phyloP scores from a whole-genome alignment of 345 rosid species.

The Psidium guajava region DNA sequence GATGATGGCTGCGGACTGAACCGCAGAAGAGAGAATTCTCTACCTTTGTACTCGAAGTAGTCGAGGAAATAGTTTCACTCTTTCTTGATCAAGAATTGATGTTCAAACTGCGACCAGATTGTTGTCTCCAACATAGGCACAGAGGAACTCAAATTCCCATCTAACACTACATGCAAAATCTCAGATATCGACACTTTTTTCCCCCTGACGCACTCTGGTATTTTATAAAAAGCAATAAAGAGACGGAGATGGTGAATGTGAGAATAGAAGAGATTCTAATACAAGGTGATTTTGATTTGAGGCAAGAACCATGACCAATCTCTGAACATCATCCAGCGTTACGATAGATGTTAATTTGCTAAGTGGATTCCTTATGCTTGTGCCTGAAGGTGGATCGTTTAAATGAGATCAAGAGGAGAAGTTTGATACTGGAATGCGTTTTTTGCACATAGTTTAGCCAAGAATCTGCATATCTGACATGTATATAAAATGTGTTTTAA shows the following conservation, averaged over 20 bases:
- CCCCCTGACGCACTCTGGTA: conserved; percentile 26
- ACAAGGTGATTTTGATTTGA: no score
- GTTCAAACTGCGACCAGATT: conserved; percentile 27
- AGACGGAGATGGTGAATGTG: not conserved
- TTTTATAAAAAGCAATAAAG: conserved; percentile 15
- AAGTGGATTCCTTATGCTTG: no score
- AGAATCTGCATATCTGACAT: not conserved
- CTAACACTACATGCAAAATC: conserved; percentile 41
- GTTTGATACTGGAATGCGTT: not conserved
- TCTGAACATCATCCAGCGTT: no score
- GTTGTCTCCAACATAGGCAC: conserved; percentile 40
- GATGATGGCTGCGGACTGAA: not conserved
- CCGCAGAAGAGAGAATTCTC: not conserved
- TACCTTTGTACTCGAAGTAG: not conserved
- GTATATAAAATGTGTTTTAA: not conserved
- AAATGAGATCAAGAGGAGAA: no score
- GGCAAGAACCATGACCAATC: no score
- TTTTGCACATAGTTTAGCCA: not conserved
- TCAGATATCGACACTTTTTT: conserved; percentile 38
- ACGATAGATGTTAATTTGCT: no score
- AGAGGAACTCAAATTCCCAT: conserved; percentile 40
- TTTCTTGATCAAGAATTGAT: not conserved
- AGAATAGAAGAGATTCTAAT: no score
- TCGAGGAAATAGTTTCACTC: not conserved
- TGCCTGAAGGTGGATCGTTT: no score